A percentile compares a stretch with the other conserved stretches of the same genome.
Conservation (phyloP, 768 basidiomycete species). For the Russula earlei region DNA sequence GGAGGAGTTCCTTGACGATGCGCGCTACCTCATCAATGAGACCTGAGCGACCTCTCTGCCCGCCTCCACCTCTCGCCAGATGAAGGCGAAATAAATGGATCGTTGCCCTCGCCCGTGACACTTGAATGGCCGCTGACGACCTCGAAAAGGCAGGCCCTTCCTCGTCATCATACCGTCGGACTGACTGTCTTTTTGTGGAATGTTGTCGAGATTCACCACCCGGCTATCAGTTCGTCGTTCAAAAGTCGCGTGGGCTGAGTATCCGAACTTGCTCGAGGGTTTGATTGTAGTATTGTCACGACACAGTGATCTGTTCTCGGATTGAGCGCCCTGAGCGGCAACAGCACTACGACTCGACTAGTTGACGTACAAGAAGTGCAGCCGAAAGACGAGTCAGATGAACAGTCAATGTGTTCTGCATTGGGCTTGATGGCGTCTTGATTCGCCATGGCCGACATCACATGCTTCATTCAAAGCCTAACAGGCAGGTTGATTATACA, state of each 20-base stretch:
- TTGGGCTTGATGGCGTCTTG: too few species aligned
- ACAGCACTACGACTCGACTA: too few species aligned
- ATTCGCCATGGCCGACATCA: too few species aligned
- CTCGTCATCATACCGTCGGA: background rate
- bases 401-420: too few species aligned
- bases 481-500: too few species aligned
- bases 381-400: too few species aligned
- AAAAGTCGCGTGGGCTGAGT: slow-evolving; percentile 87
- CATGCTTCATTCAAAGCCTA: too few species aligned
- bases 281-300: too few species aligned
- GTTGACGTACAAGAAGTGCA: too few species aligned
- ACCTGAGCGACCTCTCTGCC: slow-evolving; percentile 84
- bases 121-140: slow-evolving; percentile 92
- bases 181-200: slow-evolving; percentile 46
- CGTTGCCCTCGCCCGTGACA: slow-evolving; percentile 96
- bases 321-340: too few species aligned
- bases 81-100: slow-evolving; percentile 99
- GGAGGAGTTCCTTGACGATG: slow-evolving; percentile 95
- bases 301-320: too few species aligned
- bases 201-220: slow-evolving; percentile 90
- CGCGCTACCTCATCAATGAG: slow-evolving; percentile 91
- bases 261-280: too few species aligned
- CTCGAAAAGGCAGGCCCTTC: slow-evolving; percentile 66
- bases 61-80: slow-evolving; percentile 87
- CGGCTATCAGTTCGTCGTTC: slow-evolving; percentile 92